phyloP scores from a whole-genome alignment of 768 basidiomycete genomes.

The Lactarius hatsudake region DNA sequence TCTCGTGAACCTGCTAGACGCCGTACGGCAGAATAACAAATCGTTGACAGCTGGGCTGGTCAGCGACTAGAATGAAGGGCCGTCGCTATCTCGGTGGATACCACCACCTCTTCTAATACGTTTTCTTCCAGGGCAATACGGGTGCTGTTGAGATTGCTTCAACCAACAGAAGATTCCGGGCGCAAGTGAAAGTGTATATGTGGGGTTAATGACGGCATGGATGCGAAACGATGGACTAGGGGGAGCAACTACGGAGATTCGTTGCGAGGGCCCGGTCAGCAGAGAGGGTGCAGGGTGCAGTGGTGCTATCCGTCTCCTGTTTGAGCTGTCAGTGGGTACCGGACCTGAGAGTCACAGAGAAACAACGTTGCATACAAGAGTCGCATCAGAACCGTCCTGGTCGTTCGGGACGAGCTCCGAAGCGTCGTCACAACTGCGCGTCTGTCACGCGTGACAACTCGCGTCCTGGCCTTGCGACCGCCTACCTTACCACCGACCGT shows the following conservation, averaged over 20 bases:
- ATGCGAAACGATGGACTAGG: not conserved
- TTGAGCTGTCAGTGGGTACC: not conserved
- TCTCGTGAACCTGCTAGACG: not conserved
- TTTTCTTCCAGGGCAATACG: not conserved
- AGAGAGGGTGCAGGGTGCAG: not conserved
- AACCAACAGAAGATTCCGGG: not conserved
- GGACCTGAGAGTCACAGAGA: not conserved
- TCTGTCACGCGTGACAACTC: conserved; percentile 23
- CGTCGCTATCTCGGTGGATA: not conserved
- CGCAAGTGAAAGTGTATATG: not conserved
- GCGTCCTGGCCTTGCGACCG: conserved; percentile 3
- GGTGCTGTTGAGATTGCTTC: not conserved
- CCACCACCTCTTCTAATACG: not conserved
- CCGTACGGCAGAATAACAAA: conserved; percentile 16
- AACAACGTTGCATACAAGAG: not conserved
- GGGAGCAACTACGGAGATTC: conserved; percentile 8
- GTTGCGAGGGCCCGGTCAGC: not conserved
- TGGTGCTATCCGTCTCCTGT: not conserved
- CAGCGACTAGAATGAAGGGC: not conserved
- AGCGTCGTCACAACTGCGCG: conserved; percentile 9
- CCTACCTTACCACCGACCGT: not conserved
- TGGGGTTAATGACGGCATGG: conserved; percentile 3
- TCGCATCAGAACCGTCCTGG: not conserved
- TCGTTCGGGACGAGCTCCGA: conserved; percentile 4
- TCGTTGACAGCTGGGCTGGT: not conserved